Evolutionary conservation across 495 filamentous ascomycete species (phyloP).

Genomic region (Neurospora sp.): DNA sequence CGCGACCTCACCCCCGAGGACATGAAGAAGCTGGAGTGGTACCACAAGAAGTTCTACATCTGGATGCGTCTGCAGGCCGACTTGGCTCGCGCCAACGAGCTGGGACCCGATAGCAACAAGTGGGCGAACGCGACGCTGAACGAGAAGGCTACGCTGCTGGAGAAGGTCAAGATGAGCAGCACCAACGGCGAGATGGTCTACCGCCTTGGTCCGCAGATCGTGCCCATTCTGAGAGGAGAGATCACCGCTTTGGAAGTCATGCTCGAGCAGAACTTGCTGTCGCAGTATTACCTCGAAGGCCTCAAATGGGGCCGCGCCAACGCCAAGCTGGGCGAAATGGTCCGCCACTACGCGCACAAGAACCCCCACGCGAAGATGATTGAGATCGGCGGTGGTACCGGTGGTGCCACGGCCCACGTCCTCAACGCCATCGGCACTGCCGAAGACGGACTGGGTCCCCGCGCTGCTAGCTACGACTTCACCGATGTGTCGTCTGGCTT

Average conservation of each 20-base stretch:
- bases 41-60: conserved; percentile 23
- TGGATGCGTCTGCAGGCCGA: conserved; percentile 22
- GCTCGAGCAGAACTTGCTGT: conserved; percentile 19
- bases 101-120: conserved; percentile 13
- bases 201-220: conserved; percentile 15
- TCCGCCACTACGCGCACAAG: conserved; percentile 28
- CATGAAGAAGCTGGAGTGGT: conserved; percentile 10
- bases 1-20: conserved; percentile 8
- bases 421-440: conserved; percentile 22
- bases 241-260: conserved; percentile 20
- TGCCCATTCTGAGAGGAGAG: conserved; percentile 10
- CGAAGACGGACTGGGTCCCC: conserved; percentile 2
- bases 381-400: conserved; percentile 46
- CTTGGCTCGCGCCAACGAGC: conserved; percentile 12
- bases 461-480: conserved; percentile 33
- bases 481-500: conserved; percentile 45
- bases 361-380: conserved; percentile 32
- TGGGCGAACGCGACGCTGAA: conserved; percentile 6
- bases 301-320: conserved; percentile 21
- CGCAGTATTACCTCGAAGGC: conserved; percentile 18
- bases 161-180: conserved; percentile 9
- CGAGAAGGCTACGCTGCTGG: conserved; percentile 4
- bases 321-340: conserved; percentile 18
- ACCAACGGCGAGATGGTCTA: conserved; percentile 23
- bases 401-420: conserved; percentile 32